Percentiles rank a stretch among this genome's conserved stretches.
These are phyloP conservation scores for Sarocladium strictum DNA, from an alignment of 2,329 filamentous ascomycete species.

Conservation along the genomic window DNA sequence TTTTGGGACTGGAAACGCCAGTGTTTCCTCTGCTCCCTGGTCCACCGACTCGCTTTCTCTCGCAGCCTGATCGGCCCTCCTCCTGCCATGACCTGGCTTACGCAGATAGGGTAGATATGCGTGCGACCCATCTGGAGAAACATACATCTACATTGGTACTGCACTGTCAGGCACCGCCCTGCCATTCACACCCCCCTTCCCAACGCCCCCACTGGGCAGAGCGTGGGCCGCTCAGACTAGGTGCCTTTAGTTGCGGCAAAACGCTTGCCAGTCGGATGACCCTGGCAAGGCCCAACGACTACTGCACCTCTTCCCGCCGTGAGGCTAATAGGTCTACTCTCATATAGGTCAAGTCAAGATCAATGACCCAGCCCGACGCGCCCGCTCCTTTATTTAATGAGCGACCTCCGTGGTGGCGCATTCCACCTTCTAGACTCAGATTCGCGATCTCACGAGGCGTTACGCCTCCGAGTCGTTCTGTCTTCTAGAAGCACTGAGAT, in stretches of 20 bases:
- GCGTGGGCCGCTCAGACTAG: neutral
- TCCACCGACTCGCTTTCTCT: too few relatives aligned
- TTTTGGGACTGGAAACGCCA: too few relatives aligned
- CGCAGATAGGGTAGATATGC: too few relatives aligned
- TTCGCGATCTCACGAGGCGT: too few relatives aligned
- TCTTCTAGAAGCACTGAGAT: neutral
- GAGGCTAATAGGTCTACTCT: neutral
- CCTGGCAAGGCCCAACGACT: neutral
- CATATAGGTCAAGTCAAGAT: neutral
- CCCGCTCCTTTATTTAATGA: neutral
- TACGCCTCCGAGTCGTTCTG: neutral
- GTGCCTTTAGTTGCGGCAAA: neutral
- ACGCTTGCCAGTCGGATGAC: neutral
- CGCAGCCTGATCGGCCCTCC: too few relatives aligned
- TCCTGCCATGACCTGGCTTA: too few relatives aligned
- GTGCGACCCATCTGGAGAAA: too few relatives aligned
- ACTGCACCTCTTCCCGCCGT: neutral
- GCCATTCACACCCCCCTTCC: neutral
- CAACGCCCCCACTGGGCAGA: neutral
- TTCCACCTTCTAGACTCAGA: too few relatives aligned
- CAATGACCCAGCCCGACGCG: neutral
- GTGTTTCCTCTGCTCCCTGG: too few relatives aligned
- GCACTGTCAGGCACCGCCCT: neutral
- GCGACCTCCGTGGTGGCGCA: neutral
- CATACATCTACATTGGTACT: neutral